Base-by-base conservation (phyloP, 176 grass and related monocot genomes). In the Hsuehochloa calcarea region DNA sequence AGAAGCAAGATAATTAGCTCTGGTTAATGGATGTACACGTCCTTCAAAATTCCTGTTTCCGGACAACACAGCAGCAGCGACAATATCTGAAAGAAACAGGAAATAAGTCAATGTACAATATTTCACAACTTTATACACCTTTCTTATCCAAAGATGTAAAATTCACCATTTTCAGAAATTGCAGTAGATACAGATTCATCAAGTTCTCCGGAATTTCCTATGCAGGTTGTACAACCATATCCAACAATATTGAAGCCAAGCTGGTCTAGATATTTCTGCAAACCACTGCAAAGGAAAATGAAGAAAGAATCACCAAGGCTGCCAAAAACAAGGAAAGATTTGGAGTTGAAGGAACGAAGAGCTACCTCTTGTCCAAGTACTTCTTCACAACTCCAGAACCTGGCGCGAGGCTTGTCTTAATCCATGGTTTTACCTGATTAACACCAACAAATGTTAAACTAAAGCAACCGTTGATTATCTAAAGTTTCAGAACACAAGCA, bases 11-110 rank as follows among this genome's bases (percentile, higher is more conserved):
- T 99, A 99, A 85, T 99, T 99, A 78, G 96, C 96, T 88, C 96
- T 92, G 41, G 96, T 99, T 41, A 95, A 92, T 78, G 96, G 90
- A 81, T 99, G 91, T 69, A 99, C 93, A 84, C 93, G 93, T 10
- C 96, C 96, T 86, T 99, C 96, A 20, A 99, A 99, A 81, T 99
- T 99, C 71, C 91, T 93, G 85, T 99, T 99, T 68, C 96, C 96
- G 2, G 96, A 99, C 70, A 99, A 89, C 13, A 99, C 93, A 60
- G 96, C 96, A 65, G 93, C 90, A 83, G 96, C 93, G 44, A 99
- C 96, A 89, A 99, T 86, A 86, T 99, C 96, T 99, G 77, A 68
- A 79, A 84, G 56, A 70, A 60, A 22, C 68, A 74, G 43, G 10
- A 43, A 4, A 37, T 83, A 58, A 90, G 79, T 74, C 71, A 47